These are phyloP conservation scores for Pelargonium fulgidum DNA, from an alignment of 441 rosid genomes.

Conservation along the genomic window DNA sequence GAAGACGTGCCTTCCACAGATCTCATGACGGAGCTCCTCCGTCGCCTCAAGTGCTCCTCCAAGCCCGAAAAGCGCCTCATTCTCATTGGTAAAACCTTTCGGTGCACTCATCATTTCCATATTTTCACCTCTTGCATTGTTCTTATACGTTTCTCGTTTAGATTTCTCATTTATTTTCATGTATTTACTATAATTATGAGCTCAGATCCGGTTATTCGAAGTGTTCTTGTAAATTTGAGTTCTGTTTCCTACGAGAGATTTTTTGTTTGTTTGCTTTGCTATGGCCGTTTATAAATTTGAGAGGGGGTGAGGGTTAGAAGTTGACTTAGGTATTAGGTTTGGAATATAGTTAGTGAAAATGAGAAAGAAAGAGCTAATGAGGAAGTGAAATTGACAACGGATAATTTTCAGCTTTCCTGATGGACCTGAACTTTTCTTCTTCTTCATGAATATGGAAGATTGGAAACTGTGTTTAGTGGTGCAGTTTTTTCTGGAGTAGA, in stretches of 20 bases:
- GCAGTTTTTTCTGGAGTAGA: too few relatives aligned
- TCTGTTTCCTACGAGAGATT: not conserved
- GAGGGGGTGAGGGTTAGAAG: too few relatives aligned
- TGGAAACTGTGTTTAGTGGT: too few relatives aligned
- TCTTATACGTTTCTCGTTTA: not conserved
- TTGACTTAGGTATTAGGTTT: too few relatives aligned
- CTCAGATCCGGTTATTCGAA: not conserved
- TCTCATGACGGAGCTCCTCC: constrained; percentile 57
- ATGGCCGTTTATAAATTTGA: not conserved
- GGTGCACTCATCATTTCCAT: not conserved
- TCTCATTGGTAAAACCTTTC: constrained; percentile 34
- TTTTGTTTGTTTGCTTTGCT: not conserved
- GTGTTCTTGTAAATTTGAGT: not conserved
- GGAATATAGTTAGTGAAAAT: too few relatives aligned
- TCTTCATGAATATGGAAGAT: too few relatives aligned
- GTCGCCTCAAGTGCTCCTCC: constrained; percentile 50
- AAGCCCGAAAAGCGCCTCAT: constrained; percentile 58
- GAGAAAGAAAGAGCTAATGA: too few relatives aligned
- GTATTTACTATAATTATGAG: not conserved
- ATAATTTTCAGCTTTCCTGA: too few relatives aligned
- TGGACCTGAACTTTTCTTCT: too few relatives aligned
- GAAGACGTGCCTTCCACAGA: constrained; percentile 52
- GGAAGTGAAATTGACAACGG: too few relatives aligned
- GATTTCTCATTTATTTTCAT: not conserved
- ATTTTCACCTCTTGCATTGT: not conserved